Percentiles rank a stretch among this genome's conserved stretches.
phyloP scores from a whole-genome alignment of 176 grass and related monocot species.

The Eremochloa ophiuroides region DNA sequence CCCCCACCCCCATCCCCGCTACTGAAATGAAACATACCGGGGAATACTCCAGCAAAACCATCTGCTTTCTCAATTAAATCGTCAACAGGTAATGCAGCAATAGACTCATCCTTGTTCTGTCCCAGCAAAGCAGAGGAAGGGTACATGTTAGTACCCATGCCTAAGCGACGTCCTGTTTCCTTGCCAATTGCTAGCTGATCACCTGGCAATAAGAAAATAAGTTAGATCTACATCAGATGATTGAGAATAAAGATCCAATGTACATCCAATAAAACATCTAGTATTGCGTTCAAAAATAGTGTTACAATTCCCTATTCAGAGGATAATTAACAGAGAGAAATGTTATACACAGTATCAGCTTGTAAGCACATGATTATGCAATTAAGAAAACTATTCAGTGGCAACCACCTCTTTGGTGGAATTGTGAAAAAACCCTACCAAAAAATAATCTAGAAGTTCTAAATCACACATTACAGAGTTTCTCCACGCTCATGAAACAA shows the following conservation, averaged over 20 bases:
- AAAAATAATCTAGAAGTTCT: neutral
- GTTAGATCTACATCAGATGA: neutral
- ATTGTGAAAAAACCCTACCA: neutral
- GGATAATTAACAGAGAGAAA: neutral
- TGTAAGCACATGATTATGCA: neutral
- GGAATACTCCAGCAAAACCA: conserved; percentile 39
- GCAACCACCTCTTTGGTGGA: neutral
- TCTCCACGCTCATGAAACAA: neutral
- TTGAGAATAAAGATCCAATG: neutral
- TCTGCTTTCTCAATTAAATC: conserved; percentile 35
- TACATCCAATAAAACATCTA: neutral
- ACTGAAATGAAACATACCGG: conserved; percentile 13
- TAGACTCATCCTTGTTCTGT: conserved; percentile 26
- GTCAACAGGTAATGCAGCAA: conserved; percentile 22
- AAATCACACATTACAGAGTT: neutral
- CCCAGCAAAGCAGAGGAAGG: conserved; percentile 30
- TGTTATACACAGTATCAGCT: neutral
- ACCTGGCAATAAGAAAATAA: conserved; percentile 21
- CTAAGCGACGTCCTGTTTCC: conserved; percentile 19
- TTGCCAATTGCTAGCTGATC: conserved; percentile 30
- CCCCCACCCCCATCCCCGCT: neutral
- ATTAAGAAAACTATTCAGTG: neutral
- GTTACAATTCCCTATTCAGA: neutral
- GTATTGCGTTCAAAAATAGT: neutral
- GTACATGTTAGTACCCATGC: conserved; percentile 39